These are phyloP conservation scores for Zalerion maritima DNA, from an alignment of 495 filamentous ascomycete species.

Conservation along the genomic window DNA sequence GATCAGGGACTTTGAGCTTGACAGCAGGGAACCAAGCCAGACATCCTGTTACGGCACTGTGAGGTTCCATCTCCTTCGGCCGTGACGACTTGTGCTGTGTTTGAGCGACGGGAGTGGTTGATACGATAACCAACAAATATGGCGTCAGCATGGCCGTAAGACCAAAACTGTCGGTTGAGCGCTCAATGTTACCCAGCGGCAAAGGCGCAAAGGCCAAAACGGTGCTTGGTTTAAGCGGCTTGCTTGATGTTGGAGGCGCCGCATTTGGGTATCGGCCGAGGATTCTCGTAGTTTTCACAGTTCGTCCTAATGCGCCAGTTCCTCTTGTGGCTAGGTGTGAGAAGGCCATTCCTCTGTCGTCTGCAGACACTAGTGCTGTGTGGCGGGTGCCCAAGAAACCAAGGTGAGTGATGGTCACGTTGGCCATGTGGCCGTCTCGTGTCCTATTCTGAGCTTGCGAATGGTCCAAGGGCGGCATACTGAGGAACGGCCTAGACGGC, in stretches of 20 bases:
- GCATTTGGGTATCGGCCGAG: constrained; percentile 76
- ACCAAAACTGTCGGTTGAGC: constrained; percentile 74
- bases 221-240: constrained; percentile 79
- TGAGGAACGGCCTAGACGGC: constrained; percentile 72
- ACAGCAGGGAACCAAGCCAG: constrained; percentile 96
- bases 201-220: constrained; percentile 84
- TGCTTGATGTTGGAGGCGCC: constrained; percentile 33
- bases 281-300: constrained; percentile 78
- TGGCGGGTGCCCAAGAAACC: constrained; percentile 93
- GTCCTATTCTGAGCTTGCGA: constrained; percentile 48
- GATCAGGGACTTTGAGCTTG: constrained; percentile 64
- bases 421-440: constrained; percentile 68
- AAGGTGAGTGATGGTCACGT: constrained; percentile 65
- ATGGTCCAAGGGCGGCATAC: constrained; percentile 61
- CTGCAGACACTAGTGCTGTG: constrained; percentile 93
- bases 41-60: constrained; percentile 83
- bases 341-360: constrained; percentile 93
- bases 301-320: constrained; percentile 69
- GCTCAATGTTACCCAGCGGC: constrained; percentile 82
- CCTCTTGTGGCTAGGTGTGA: constrained; percentile 90
- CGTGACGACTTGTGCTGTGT: constrained; percentile 87
- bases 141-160: constrained; percentile 93
- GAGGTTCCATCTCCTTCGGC: constrained; percentile 77
- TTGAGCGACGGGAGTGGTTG: constrained; percentile 86
- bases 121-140: constrained; percentile 89